Base-by-base conservation (phyloP, 805 yeast genomes). In the Candida lessepsii region DNA sequence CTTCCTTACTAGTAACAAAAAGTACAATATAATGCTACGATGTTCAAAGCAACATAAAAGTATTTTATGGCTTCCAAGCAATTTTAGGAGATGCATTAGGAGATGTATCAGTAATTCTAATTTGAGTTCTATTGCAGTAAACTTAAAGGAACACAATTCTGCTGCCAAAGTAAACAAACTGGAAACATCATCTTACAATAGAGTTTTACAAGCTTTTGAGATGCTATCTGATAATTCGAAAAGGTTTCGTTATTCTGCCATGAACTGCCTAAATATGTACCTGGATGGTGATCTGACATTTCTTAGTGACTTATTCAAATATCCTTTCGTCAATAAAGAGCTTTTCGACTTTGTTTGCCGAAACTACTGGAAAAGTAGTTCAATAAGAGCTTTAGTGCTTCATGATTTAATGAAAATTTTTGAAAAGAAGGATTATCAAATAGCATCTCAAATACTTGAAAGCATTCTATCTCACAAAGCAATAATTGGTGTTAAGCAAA, bases 301-400 rank as follows among this genome's bases (percentile, higher is more conserved):
- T 9, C 37, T 56, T 7, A 49, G 47, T 17, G 65, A 60, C 35
- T 37, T 58, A 13, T 39, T 57, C 44, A 23, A 31, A 9, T 48
- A 40, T 35, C 54, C 57, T 6, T 20, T 44, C 25, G 42, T 48
- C 34, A 53, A 52, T 35, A 31, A 37, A 23, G 53, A 51, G 9
- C 33, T 58, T 40, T 39, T 56, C 17, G 30, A 42, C n/a, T 49
- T 48, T 17, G 14, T 58, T 17, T 28, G 47, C 25, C 14, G 21
- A 10, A 42, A 46, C 14, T 54, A 46, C 31, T 31, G 40, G 36
- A 39, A 34, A 10, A 56, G 61, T 7, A 28, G 40, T 9, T 52
- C 59, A 2, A 38, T 58, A 7, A 37, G 59, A 18, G 43, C 50
- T 4, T 32, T 57, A 9, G 24, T 61, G 5, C 31, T 53, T 11